phyloP scores from a whole-genome alignment of 2,329 filamentous ascomycete genomes.

The Periconia sp. region DNA sequence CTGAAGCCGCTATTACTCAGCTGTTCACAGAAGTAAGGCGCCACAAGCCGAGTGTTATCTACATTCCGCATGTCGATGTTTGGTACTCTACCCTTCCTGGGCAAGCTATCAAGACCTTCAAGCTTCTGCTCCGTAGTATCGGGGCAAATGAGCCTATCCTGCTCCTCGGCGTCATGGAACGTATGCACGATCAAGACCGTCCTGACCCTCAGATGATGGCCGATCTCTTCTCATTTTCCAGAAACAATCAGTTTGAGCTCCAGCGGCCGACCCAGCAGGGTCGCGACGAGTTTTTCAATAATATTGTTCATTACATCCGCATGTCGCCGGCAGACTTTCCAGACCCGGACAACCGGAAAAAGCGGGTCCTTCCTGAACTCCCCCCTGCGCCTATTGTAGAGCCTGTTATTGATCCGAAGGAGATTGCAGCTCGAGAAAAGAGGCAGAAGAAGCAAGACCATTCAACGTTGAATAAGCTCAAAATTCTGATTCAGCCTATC shows the following conservation, averaged over 20 bases:
- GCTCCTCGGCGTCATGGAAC: slow-evolving; percentile 81
- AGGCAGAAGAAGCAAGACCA: slow-evolving; percentile 80
- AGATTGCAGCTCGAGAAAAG: slow-evolving; percentile 79
- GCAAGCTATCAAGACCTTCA: slow-evolving; percentile 74
- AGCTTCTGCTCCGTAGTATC: slow-evolving; percentile 77
- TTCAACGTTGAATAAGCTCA: slow-evolving; percentile 80
- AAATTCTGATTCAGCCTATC: slow-evolving; percentile 85
- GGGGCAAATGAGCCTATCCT: slow-evolving; percentile 89
- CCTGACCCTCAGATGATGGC: slow-evolving; percentile 65
- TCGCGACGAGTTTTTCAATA: slow-evolving; percentile 78
- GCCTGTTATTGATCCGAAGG: slow-evolving; percentile 55
- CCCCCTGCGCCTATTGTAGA: slow-evolving; percentile 65
- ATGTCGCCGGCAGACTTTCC: slow-evolving; percentile 85
- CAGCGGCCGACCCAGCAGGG: slow-evolving; percentile 64
- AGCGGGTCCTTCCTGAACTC: slow-evolving; percentile 75
- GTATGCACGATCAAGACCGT: slow-evolving; percentile 57
- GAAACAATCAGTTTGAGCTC: slow-evolving; percentile 74
- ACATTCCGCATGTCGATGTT: slow-evolving; percentile 83
- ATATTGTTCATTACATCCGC: slow-evolving; percentile 73
- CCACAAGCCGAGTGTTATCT: slow-evolving; percentile 94
- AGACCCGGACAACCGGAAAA: slow-evolving; percentile 82
- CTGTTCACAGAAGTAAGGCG: slow-evolving; percentile 90
- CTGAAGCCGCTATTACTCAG: slow-evolving; percentile 86
- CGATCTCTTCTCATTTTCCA: slow-evolving; percentile 84
- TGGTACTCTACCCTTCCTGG: slow-evolving; percentile 78